Evolutionary conservation across 345 rosid species (phyloP).

Genomic region (Moringa oleifera): DNA sequence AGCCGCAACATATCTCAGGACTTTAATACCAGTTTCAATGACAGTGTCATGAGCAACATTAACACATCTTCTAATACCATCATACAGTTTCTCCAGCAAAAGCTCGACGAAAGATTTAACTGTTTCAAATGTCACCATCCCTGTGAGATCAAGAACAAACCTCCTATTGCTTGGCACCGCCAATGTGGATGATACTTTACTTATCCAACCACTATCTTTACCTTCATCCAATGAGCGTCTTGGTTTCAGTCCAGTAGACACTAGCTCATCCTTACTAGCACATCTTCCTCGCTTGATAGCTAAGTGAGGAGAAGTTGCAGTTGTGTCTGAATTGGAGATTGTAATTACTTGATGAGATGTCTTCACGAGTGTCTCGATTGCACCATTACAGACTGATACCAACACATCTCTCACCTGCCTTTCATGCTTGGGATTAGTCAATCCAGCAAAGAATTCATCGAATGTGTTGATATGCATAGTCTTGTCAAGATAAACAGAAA

Average conservation of each 20-base stretch:
- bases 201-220: constrained; percentile 36
- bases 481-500: constrained; percentile 74
- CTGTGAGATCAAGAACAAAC: constrained; percentile 67
- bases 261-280: constrained; percentile 2
- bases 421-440: constrained; percentile 71
- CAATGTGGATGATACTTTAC: constrained; percentile 51
- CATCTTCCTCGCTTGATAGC: constrained; percentile 18
- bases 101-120: constrained; percentile 63
- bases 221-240: constrained; percentile 13
- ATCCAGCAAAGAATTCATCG: constrained; percentile 60
- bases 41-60: constrained; percentile 33
- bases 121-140: constrained; percentile 59
- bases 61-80: constrained; percentile 37
- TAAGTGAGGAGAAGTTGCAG: constrained; percentile 3
- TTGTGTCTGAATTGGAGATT: constrained; percentile 5
- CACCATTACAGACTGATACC: constrained; percentile 48
- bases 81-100: constrained; percentile 40
- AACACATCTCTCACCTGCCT: constrained; percentile 42
- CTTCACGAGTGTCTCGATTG: constrained; percentile 63
- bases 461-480: constrained; percentile 55
- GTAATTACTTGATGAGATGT: constrained; percentile 54
- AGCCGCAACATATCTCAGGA: constrained; percentile 39
- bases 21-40: constrained; percentile 36
- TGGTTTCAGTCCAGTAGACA: constrained; percentile 2
- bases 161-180: constrained; percentile 62